Percentiles rank a stretch among this genome's conserved stretches.
Conservation (phyloP, 345 rosid species). For the Isatis tinctoria region DNA sequence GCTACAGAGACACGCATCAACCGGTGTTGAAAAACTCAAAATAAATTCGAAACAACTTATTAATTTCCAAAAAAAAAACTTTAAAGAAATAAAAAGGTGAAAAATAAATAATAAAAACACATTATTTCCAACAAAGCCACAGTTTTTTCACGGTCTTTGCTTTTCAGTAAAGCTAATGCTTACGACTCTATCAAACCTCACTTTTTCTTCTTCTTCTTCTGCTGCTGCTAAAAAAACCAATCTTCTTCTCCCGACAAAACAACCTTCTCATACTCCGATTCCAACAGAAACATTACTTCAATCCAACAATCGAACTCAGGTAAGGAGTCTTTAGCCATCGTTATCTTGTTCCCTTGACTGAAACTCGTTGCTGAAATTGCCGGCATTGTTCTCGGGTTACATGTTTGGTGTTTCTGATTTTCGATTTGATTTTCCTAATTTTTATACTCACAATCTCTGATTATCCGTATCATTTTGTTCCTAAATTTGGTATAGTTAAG, state of each 20-base stretch:
- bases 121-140: conserved; percentile 30
- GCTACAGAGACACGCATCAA: conserved; percentile 18
- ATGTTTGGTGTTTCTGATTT: neutral
- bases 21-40: conserved; percentile 6
- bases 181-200: conserved; percentile 32
- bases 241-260: conserved; percentile 2
- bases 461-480: neutral
- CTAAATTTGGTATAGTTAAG: neutral
- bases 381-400: conserved; percentile 7
- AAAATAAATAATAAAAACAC: neutral
- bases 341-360: neutral
- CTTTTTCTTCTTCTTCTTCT: conserved; percentile 13
- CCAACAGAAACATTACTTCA: neutral
- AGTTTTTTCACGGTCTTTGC: conserved; percentile 22
- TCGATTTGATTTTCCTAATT: neutral
- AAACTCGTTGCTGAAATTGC: neutral
- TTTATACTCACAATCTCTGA: neutral
- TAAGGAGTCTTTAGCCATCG: neutral
- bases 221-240: conserved; percentile 3
- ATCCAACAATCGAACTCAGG: conserved; percentile 9
- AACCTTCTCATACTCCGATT: neutral
- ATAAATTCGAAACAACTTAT: neutral
- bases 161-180: conserved; percentile 34
- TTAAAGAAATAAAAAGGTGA: neutral
- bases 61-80: conserved; percentile 3